A percentile compares a stretch with the other conserved stretches of the same genome.
phyloP scores from a whole-genome alignment of 352 stramenopile species.

The Globisporangium carolinianum region DNA sequence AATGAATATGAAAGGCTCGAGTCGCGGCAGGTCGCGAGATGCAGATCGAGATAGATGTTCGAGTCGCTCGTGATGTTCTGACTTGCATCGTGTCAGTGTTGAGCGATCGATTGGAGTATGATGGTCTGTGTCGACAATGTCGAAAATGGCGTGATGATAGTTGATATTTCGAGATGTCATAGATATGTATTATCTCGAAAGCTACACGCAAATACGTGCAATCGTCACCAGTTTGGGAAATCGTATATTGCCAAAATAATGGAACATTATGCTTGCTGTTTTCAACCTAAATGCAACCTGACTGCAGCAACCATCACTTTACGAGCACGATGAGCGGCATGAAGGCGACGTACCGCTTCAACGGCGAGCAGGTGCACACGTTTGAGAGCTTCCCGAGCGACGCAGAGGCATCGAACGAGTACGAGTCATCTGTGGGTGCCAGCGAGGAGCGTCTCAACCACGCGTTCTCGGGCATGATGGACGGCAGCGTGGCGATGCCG shows the following conservation, averaged over 20 bases:
- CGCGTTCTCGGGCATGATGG: conserved; percentile 62
- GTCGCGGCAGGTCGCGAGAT: neutral
- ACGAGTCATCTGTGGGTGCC: conserved; percentile 15
- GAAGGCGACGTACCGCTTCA: conserved; percentile 58
- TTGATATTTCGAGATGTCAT: neutral
- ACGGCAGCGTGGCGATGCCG: conserved; percentile 52
- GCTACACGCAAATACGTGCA: neutral
- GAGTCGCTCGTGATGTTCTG: no score
- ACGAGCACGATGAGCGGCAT: conserved; percentile 38
- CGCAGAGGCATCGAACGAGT: conserved; percentile 62
- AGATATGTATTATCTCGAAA: neutral
- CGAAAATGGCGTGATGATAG: neutral
- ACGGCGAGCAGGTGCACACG: conserved; percentile 53
- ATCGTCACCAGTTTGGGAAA: neutral
- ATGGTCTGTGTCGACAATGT: neutral
- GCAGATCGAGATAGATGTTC: no score
- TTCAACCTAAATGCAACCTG: neutral
- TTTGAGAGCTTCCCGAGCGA: conserved; percentile 61
- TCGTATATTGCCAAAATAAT: neutral
- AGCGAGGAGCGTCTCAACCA: conserved; percentile 40
- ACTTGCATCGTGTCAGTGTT: no score
- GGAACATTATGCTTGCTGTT: neutral
- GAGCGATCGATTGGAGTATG: no score
- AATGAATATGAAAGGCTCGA: neutral
- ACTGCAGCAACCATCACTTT: neutral